Evolutionary conservation across 768 basidiomycete species (phyloP).

Genomic region (Pluteus cervinus): DNA sequence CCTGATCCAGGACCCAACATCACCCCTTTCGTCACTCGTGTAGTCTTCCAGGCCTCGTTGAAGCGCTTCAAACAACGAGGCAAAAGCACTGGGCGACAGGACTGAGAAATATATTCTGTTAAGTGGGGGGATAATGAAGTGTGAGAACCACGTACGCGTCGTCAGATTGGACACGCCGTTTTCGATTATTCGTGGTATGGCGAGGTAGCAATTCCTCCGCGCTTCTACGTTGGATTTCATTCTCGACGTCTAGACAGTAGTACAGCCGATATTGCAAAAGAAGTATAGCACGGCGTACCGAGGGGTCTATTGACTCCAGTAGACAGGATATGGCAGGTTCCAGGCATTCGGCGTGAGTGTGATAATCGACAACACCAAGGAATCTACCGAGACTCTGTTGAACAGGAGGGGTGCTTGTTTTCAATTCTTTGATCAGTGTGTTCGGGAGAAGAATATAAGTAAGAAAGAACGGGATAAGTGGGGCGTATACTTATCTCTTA

Average conservation of each 20-base stretch:
- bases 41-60: constrained; percentile 84
- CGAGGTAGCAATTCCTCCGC: constrained; percentile 32
- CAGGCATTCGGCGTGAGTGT: constrained; percentile 45
- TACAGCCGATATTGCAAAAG: not conserved
- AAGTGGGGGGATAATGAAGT: constrained; percentile 4
- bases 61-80: constrained; percentile 47
- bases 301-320: constrained; percentile 48
- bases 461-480: constrained; percentile 8
- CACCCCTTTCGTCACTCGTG: constrained; percentile 89
- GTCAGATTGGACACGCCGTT: constrained; percentile 36
- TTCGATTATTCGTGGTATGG: constrained; percentile 43
- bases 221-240: constrained; percentile 28
- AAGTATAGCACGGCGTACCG: constrained; percentile 33
- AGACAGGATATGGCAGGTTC: constrained; percentile 51
- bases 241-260: not conserved
- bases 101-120: constrained; percentile 31
- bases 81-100: constrained; percentile 38
- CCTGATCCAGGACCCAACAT: constrained; percentile 95
- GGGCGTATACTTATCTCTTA: constrained; percentile 57
- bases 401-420: constrained; percentile 38
- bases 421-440: constrained; percentile 65
- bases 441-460: constrained; percentile 6
- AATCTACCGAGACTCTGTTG: constrained; percentile 73
- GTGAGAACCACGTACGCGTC: constrained; percentile 35
- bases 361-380: constrained; percentile 66